phyloP scores from a whole-genome alignment of 441 rosid species.

The Capsella rubella region DNA sequence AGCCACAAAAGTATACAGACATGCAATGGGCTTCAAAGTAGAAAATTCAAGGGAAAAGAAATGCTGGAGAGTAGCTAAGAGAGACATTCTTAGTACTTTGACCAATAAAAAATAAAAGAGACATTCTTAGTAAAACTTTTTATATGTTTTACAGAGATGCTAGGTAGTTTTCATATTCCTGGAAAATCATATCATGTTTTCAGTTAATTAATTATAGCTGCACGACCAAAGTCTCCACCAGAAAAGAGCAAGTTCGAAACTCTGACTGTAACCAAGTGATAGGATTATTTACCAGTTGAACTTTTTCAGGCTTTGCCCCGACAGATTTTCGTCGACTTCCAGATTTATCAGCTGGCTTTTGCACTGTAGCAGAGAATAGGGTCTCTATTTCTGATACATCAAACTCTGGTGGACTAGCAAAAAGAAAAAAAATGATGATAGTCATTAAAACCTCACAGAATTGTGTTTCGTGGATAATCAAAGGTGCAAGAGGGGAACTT shows the following conservation, averaged over 20 bases:
- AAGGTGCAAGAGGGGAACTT: conserved; percentile 18
- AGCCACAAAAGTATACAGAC: conserved; percentile 9
- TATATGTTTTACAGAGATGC: conserved; percentile 14
- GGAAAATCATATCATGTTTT: conserved; percentile 23
- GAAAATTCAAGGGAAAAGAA: conserved; percentile 1
- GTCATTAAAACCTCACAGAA: background rate
- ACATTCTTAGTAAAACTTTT: conserved; percentile 5
- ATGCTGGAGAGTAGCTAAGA: conserved; percentile 7
- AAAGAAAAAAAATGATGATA: conserved; percentile 15
- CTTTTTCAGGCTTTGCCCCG: conserved; percentile 89
- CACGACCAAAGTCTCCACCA: conserved; percentile 33
- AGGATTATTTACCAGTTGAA: conserved; percentile 69
- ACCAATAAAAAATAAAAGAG: background rate
- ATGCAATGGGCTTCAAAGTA: conserved; percentile 22
- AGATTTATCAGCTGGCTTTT: conserved; percentile 73
- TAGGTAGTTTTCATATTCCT: conserved; percentile 6
- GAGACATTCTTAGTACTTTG: background rate
- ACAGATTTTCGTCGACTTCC: conserved; percentile 72
- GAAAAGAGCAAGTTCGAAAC: conserved; percentile 7
- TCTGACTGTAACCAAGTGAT: conserved; percentile 7
- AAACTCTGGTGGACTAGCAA: conserved; percentile 80
- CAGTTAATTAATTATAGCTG: conserved; percentile 19
- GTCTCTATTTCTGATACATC: conserved; percentile 94
- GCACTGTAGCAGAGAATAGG: conserved; percentile 85
- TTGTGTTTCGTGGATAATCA: conserved; percentile 24